phyloP scores from a whole-genome alignment of 345 rosid species.

The Triadica sebifera region DNA sequence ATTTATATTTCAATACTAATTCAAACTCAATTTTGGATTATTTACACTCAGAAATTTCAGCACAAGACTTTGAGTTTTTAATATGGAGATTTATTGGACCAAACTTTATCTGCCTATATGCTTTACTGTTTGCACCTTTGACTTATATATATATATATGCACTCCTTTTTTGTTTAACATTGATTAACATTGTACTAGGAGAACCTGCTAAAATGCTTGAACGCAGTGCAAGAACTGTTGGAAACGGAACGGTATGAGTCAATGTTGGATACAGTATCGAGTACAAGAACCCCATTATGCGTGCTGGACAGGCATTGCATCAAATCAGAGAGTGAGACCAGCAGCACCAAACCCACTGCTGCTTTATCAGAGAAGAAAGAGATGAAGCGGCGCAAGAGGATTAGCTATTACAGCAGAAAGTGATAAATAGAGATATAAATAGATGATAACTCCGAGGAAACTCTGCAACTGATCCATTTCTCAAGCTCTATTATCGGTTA shows the following conservation, averaged over 20 bases:
- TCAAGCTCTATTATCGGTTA: no score
- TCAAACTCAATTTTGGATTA: no score
- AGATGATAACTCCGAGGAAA: no score
- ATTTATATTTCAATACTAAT: no score
- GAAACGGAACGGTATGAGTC: slow-evolving; percentile 22
- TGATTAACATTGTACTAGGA: slow-evolving; percentile 32
- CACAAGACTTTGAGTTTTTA: no score
- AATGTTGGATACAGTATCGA: slow-evolving; percentile 27
- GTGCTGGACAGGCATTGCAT: slow-evolving; percentile 41
- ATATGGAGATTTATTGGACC: no score
- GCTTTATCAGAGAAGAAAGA: slow-evolving; percentile 22
- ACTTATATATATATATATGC: no score
- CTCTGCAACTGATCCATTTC: no score
- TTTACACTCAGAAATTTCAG: no score
- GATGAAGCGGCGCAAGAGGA: slow-evolving; percentile 29
- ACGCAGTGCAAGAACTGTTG: slow-evolving; percentile 42
- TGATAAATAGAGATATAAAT: no score
- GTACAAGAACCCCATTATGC: slow-evolving; percentile 44
- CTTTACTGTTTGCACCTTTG: no score
- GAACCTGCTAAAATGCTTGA: slow-evolving; percentile 39
- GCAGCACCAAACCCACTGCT: slow-evolving; percentile 9
- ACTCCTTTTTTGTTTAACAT: background rate
- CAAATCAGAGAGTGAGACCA: slow-evolving; percentile 36
- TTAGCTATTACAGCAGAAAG: slow-evolving; percentile 2
- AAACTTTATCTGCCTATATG: no score